These are phyloP conservation scores for Athelia sp. DNA, from an alignment of 1,284 basidiomycete species.

Conservation along the genomic window DNA sequence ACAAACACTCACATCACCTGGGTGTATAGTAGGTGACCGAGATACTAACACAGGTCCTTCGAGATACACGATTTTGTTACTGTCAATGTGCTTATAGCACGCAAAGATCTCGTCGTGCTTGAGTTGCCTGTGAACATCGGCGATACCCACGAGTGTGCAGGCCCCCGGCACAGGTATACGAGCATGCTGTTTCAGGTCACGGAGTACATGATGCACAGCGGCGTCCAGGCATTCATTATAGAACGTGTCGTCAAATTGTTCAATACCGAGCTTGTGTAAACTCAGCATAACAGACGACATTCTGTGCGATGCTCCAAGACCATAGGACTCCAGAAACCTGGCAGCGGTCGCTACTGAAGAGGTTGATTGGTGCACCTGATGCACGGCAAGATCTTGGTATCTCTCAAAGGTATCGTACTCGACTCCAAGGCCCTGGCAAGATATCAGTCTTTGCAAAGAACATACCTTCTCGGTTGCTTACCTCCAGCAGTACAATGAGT, in stretches of 20 bases:
- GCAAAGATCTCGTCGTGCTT: conserved; percentile 52
- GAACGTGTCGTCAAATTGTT: conserved; percentile 35
- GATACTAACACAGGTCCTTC: conserved; percentile 54
- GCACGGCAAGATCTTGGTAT: conserved; percentile 51
- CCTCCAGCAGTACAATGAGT: conserved; percentile 64
- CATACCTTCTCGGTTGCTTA: conserved; percentile 1
- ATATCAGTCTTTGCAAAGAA: not conserved
- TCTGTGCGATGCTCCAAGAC: conserved; percentile 36
- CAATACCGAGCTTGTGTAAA: conserved; percentile 31
- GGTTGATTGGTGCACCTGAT: conserved; percentile 36
- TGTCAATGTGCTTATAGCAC: conserved; percentile 40
- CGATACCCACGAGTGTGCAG: conserved; percentile 65
- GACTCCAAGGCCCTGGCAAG: conserved; percentile 43
- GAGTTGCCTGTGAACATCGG: conserved; percentile 52
- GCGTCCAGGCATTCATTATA: conserved; percentile 47
- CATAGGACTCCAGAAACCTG: conserved; percentile 38
- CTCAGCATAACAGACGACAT: conserved; percentile 32
- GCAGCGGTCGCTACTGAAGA: conserved; percentile 40
- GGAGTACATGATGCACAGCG: conserved; percentile 55
- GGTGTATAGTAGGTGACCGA: conserved; percentile 62
- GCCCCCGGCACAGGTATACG: conserved; percentile 59
- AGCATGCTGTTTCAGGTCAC: conserved; percentile 62
- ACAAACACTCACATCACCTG: conserved; percentile 43
- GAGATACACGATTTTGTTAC: conserved; percentile 36
- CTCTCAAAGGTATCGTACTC: conserved; percentile 45